Evolutionary conservation across 176 grass and related monocot species (phyloP), one percentile per base, ranked within the genome.

Genomic region (Calamus simplicifolius): DNA sequence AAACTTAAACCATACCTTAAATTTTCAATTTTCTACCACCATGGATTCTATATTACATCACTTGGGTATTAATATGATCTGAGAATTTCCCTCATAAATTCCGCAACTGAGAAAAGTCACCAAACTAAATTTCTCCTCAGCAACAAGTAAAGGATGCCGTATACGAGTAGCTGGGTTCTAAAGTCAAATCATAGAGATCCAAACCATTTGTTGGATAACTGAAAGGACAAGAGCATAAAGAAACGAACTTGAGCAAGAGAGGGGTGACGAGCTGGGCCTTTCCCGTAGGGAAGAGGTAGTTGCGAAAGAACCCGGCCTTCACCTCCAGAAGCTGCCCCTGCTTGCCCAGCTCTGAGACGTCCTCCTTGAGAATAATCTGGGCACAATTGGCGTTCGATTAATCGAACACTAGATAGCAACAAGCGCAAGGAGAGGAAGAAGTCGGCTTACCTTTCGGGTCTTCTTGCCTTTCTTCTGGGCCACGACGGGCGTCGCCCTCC

Each of bases 271-370:
- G 64, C 4, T 77, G 74, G 5, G 92, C 92, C 74, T 88, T 97
- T 52, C 92, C 92, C 57, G 63, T 73, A 10, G 92, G 92, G 3
- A 78, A 69, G n/a, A 97, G 87, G 71, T 82, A 97, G 61, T 97
- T 97, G 78, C 92, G 92, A 59, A 73, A 91, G 76, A 82, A 97
- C 3, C 92, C 92, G 1, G 92, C 87, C 19, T 74, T 81, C 48
- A 97, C 92, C 35, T 97, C 85, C n/a, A 91, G 54, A 1, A 80
- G 72, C 27, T 88, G 73, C 29, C 92, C 92, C 61, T 74, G 85
- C 63, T 57, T 88, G n/a, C 92, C 87, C 4, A 91, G 25, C 27
- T 79, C 87, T 17, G 53, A 23, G 17, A 91, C 60, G 59, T 91
- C 87, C 15, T 97, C 92, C 64, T 75, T 88, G 29, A 97, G 69